These are phyloP conservation scores for Leccinum fibrillosum DNA, from an alignment of 768 basidiomycete genomes.

Conservation along the genomic window DNA sequence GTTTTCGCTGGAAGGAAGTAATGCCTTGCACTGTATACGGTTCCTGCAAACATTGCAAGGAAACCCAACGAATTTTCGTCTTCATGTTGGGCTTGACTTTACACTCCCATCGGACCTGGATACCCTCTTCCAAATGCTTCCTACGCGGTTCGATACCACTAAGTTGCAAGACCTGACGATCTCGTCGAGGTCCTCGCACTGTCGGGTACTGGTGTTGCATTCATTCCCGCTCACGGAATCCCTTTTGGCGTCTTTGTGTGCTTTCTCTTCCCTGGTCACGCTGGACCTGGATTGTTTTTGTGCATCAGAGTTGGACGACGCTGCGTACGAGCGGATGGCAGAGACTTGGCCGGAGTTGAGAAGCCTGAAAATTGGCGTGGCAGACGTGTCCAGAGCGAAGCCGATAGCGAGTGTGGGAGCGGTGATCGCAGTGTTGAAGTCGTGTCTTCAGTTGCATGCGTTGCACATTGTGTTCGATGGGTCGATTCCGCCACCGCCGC, in stretches of 20 bases:
- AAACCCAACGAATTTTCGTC: neutral
- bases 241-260: slow-evolving; percentile 5
- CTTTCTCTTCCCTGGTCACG: slow-evolving; percentile 3
- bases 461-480: slow-evolving; percentile 18
- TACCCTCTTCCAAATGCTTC: slow-evolving; percentile 7
- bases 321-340: slow-evolving; percentile 7
- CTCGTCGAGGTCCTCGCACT: slow-evolving; percentile 4
- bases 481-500: slow-evolving; percentile 2
- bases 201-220: neutral
- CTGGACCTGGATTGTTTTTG: slow-evolving; percentile 16
- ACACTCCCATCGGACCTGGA: slow-evolving; percentile 4
- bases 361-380: slow-evolving; percentile 9
- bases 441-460: slow-evolving; percentile 9
- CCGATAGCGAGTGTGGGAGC: slow-evolving; percentile 14
- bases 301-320: slow-evolving; percentile 7
- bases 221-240: slow-evolving; percentile 3
- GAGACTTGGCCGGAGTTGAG: slow-evolving; percentile 9
- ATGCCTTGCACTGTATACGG: slow-evolving; percentile 3
- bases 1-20: slow-evolving; percentile 10
- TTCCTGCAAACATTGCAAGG: slow-evolving; percentile 11
- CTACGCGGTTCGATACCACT: neutral
- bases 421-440: slow-evolving; percentile 11
- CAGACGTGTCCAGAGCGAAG: neutral
- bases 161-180: slow-evolving; percentile 2
- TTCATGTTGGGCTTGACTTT: slow-evolving; percentile 3